Evolutionary conservation across 1,284 basidiomycete species (phyloP).

Genomic region (Megacollybia platyphylla): DNA sequence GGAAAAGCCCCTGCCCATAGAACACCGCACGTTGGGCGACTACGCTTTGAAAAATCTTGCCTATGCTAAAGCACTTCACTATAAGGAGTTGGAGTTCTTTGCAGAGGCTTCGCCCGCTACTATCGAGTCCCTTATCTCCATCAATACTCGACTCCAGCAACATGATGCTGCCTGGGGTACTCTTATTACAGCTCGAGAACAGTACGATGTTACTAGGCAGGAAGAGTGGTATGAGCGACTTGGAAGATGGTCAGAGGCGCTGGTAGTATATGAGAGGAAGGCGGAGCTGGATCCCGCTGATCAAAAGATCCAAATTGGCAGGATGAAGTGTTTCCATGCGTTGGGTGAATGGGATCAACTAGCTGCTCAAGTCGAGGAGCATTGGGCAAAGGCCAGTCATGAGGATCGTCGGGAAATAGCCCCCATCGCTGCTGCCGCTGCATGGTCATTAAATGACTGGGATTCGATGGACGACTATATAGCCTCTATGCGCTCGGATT

Average conservation of each 20-base stretch:
- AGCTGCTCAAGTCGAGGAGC: slow-evolving; percentile 77
- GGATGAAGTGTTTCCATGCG: slow-evolving; percentile 94
- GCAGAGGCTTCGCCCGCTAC: slow-evolving; percentile 80
- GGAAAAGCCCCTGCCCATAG: slow-evolving; percentile 92
- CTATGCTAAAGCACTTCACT: slow-evolving; percentile 96
- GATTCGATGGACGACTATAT: slow-evolving; percentile 99
- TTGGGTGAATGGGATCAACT: slow-evolving; percentile 97
- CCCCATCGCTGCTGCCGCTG: slow-evolving; percentile 93
- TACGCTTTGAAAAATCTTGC: slow-evolving; percentile 92
- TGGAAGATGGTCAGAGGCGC: slow-evolving; percentile 92
- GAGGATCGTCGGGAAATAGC: slow-evolving; percentile 90
- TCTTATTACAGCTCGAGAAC: slow-evolving; percentile 75
- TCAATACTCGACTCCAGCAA: slow-evolving; percentile 96
- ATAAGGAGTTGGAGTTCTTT: slow-evolving; percentile 98
- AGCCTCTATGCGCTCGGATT: slow-evolving; percentile 86
- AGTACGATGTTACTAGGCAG: slow-evolving; percentile 78
- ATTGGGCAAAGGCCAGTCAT: slow-evolving; percentile 76
- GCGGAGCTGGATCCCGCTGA: slow-evolving; percentile 56
- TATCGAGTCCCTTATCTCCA: slow-evolving; percentile 91
- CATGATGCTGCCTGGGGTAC: slow-evolving; percentile 96
- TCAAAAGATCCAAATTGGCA: slow-evolving; percentile 71
- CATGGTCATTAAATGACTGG: slow-evolving; percentile 97
- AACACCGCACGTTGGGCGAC: slow-evolving; percentile 87
- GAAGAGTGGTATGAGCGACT: slow-evolving; percentile 98
- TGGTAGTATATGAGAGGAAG: slow-evolving; percentile 79